Conservation (phyloP, 2,329 filamentous ascomycete species). For the Aschersonia sp. region DNA sequence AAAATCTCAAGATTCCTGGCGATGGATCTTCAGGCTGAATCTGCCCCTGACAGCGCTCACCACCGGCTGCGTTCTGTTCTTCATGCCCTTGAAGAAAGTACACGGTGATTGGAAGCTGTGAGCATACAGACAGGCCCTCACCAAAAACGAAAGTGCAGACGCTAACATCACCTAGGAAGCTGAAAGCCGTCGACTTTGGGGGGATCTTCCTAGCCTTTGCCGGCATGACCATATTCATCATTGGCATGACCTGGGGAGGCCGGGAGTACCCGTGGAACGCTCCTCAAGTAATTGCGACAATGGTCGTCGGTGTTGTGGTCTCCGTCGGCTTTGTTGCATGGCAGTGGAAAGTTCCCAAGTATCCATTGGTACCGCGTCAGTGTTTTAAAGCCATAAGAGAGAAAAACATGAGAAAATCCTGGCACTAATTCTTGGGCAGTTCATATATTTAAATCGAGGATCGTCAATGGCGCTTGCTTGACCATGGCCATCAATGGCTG, state of each 20-base stretch:
- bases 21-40: conserved; percentile 41
- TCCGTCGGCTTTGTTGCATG: conserved; percentile 36
- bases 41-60: conserved; percentile 34
- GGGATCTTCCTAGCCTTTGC: conserved; percentile 30
- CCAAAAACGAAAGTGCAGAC: neutral
- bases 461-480: conserved; percentile 39
- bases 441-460: conserved; percentile 36
- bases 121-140: neutral
- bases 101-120: conserved; percentile 33
- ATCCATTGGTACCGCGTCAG: conserved; percentile 31
- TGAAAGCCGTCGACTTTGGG: conserved; percentile 35
- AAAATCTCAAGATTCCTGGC: conserved; percentile 28
- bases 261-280: conserved; percentile 42
- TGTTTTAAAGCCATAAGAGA: neutral
- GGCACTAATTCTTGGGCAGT: conserved; percentile 12
- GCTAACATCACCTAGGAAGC: conserved; percentile 18
- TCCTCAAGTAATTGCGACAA: conserved; percentile 35
- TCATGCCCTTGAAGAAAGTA: conserved; percentile 42
- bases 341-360: conserved; percentile 33
- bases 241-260: conserved; percentile 45
- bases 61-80: conserved; percentile 31
- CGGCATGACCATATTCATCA: conserved; percentile 29
- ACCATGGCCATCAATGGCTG: conserved; percentile 45
- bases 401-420: no score
- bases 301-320: conserved; percentile 32